These are phyloP conservation scores for Backusella liffmaniae DNA, from an alignment of 192 early-diverging fungal genomes.

Conservation along the genomic window DNA sequence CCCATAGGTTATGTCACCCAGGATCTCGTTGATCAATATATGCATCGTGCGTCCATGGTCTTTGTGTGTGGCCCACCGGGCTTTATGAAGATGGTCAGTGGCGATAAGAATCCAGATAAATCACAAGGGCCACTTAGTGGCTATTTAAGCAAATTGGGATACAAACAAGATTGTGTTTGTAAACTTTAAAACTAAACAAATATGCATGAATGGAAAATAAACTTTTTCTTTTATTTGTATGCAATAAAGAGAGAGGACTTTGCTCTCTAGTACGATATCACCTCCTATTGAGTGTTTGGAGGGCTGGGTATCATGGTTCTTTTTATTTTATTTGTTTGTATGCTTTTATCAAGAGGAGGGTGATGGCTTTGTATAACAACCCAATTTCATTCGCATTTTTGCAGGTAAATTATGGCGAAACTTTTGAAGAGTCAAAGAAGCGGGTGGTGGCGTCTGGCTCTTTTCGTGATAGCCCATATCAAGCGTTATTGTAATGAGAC, in stretches of 20 bases:
- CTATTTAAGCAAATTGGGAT: slow-evolving; percentile 60
- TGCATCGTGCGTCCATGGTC: slow-evolving; percentile 52
- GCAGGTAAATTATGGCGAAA: slow-evolving; percentile 17
- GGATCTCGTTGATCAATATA: slow-evolving; percentile 63
- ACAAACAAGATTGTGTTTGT: slow-evolving; percentile 17
- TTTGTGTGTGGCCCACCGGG: slow-evolving; percentile 57
- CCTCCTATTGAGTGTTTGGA: neutral
- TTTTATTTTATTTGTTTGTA: neutral
- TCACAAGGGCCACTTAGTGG: slow-evolving; percentile 83
- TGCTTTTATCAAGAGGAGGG: neutral
- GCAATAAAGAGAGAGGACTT: neutral
- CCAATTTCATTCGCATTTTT: slow-evolving; percentile 33
- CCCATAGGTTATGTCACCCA: slow-evolving; percentile 74
- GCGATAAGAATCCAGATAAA: slow-evolving; percentile 76
- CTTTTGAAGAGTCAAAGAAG: neutral
- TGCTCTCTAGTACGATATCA: neutral
- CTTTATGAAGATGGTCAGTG: slow-evolving; percentile 71
- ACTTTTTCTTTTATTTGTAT: neutral
- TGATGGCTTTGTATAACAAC: slow-evolving; percentile 1
- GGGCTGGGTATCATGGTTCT: neutral
- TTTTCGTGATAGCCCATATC: slow-evolving; percentile 53
- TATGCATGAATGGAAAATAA: neutral
- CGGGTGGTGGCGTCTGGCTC: no score
- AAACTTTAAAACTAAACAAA: neutral
- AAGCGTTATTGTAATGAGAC: slow-evolving; percentile 63